Evolutionary conservation across 2,329 filamentous ascomycete species (phyloP).

Genomic region (Microdochium trichocladiopsis): DNA sequence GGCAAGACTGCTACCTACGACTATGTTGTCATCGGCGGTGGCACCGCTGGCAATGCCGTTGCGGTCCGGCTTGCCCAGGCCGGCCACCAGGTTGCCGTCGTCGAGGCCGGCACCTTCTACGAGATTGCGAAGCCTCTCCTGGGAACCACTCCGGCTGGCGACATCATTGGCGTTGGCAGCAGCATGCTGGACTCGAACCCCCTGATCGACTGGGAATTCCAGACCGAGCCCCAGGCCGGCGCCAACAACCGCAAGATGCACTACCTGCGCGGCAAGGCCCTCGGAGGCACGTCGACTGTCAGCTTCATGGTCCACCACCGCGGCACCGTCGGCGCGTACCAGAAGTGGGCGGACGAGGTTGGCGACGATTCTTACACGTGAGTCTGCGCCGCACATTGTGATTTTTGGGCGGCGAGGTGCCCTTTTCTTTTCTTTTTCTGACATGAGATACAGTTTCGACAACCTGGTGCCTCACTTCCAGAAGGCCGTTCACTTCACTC

Average conservation of each 20-base stretch:
- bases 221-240: slow-evolving; percentile 15
- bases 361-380: too few relatives aligned
- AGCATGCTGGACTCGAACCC: too few relatives aligned
- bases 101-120: slow-evolving; percentile 7
- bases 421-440: too few relatives aligned
- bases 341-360: too few relatives aligned
- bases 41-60: slow-evolving; percentile 5
- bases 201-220: slow-evolving; percentile 21
- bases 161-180: too few relatives aligned
- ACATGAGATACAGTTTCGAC: too few relatives aligned
- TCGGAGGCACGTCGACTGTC: slow-evolving; percentile 18
- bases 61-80: slow-evolving; percentile 3
- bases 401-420: too few relatives aligned
- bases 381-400: too few relatives aligned
- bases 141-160: too few relatives aligned
- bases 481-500: slow-evolving; percentile 21
- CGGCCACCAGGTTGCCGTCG: slow-evolving; percentile 3
- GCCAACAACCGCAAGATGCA: slow-evolving; percentile 19
- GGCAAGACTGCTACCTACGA: slow-evolving; percentile 1
- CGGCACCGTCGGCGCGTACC: too few relatives aligned
- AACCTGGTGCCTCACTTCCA: too few relatives aligned
- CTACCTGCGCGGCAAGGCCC: slow-evolving; percentile 26
- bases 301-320: neutral
- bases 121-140: slow-evolving; percentile 3
- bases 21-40: slow-evolving; percentile 7